Percentiles rank a stretch among this genome's conserved stretches.
Conservation (phyloP, 306 rosid species). For the Prunus mira region DNA sequence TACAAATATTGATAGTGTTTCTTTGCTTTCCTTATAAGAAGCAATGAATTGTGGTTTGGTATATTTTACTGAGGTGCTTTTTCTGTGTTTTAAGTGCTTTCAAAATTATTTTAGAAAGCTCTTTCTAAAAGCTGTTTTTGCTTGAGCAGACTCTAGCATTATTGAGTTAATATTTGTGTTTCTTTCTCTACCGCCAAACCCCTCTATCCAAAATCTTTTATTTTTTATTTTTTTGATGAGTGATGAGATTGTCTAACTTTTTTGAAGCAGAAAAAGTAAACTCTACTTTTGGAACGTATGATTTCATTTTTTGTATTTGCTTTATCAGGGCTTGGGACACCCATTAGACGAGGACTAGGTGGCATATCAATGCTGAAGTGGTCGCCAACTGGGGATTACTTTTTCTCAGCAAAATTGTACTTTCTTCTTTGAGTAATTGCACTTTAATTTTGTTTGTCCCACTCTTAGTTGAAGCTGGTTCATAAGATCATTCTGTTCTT, state of each 20-base stretch:
- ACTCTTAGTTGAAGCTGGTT: slow-evolving; percentile 10
- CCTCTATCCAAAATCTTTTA: background rate
- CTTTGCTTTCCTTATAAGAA: background rate
- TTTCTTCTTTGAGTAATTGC: slow-evolving; percentile 3
- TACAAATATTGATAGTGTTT: background rate
- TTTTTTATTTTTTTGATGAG: background rate
- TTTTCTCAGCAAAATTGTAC: slow-evolving; percentile 89
- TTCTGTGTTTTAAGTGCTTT: background rate
- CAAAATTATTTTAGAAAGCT: background rate
- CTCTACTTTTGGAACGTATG: slow-evolving; percentile 7
- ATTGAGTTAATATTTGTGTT: too few species aligned
- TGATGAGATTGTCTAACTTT: background rate
- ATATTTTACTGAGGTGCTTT: background rate
- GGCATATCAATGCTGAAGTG: slow-evolving; percentile 89
- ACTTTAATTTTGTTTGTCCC: slow-evolving; percentile 2
- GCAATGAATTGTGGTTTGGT: background rate
- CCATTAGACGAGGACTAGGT: slow-evolving; percentile 90
- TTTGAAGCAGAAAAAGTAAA: background rate
- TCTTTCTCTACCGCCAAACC: background rate
- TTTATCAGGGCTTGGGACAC: slow-evolving; percentile 69
- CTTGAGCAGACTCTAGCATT: background rate
- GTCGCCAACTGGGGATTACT: slow-evolving; percentile 97
- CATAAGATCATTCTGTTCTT: slow-evolving; percentile 17
- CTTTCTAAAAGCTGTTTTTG: background rate
- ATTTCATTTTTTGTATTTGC: slow-evolving; percentile 18